Evolutionary conservation across 148 eudicot genomes (phyloP).

Genomic region (Chenopodium berlandieri): DNA sequence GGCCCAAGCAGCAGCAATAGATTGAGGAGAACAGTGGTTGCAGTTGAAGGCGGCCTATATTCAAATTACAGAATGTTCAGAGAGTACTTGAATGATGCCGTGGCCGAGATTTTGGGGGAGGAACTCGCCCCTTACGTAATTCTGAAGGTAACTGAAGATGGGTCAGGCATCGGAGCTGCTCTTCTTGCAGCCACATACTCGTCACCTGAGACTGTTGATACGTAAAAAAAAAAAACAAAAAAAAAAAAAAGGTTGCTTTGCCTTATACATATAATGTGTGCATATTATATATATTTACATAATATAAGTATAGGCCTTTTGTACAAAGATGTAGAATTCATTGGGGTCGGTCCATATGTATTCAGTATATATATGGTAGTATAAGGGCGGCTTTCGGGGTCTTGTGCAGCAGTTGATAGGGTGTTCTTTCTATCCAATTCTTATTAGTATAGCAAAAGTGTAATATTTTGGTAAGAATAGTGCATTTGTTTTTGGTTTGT

Average conservation of each 20-base stretch:
- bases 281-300: slow-evolving; percentile 29
- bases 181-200: slow-evolving; percentile 76
- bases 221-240: slow-evolving; percentile 18
- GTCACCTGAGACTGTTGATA: slow-evolving; percentile 32
- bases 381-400: slow-evolving; percentile 5
- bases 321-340: slow-evolving; percentile 57
- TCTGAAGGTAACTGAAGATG: slow-evolving; percentile 72
- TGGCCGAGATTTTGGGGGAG: slow-evolving; percentile 77
- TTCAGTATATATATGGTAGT: slow-evolving; percentile 26
- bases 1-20: slow-evolving; percentile 32
- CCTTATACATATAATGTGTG: slow-evolving; percentile 25
- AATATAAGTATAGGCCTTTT: slow-evolving; percentile 40
- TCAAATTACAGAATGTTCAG: slow-evolving; percentile 59
- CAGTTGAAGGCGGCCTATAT: slow-evolving; percentile 75
- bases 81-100: slow-evolving; percentile 73
- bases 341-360: slow-evolving; percentile 23
- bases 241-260: not conserved
- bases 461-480: slow-evolving; percentile 19
- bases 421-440: slow-evolving; percentile 20
- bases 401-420: slow-evolving; percentile 27
- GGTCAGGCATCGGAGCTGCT: slow-evolving; percentile 87
- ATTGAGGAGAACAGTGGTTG: slow-evolving; percentile 75
- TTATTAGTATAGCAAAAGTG: slow-evolving; percentile 31
- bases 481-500: slow-evolving; percentile 17
- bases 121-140: slow-evolving; percentile 55